Base-by-base conservation (phyloP, 1,139 yeast genomes). In the Yamadazyma kanchanaburiensis region DNA sequence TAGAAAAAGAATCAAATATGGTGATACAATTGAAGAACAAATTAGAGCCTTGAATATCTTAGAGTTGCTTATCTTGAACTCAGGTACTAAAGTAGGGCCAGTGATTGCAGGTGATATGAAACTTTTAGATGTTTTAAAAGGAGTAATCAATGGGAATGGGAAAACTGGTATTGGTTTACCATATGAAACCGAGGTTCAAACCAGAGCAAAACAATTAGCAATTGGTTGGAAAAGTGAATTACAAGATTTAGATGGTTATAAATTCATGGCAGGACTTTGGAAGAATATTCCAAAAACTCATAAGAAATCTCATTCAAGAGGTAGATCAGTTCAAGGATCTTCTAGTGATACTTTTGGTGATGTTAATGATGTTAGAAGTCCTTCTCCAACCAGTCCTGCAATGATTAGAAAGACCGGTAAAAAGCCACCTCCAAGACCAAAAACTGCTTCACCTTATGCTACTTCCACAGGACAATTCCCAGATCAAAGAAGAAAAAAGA, bases 1-100 rank as follows among this genome's bases (percentile, higher is more conserved):
- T 22, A 71, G 98, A 31, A 91, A 91, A 63, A 78, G 80, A 51
- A 64, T 91, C 52, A 91, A 91, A 59, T 84, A 91, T 52, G 97
- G 97, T n/a, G 55, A 52, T 15, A 46, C 64, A 1, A 52, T 58
- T 2, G 64, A 64, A 18, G 80, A 77, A 39, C 91, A 83, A 49
- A 43, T 71, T 31, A 69, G 84, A 31, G 85, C 95, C 0, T 58
- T 89, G 40, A 74, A 74, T 35, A 49, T 89, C 12, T 64, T 88
- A 37, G 95, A 89, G 49, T 66, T 84, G 21, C 59, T 89, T 34
- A 80, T 89, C 4, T 74, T 83, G 36, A 89, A 89, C 53, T 86
- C 94, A 3, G 86, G 89, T 1, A 34, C 45, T 12, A 48, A 55
- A 26, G 60, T 66, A 31, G 72, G 70, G 2, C 63, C 65, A 2